Percentiles rank a stretch among this genome's conserved stretches.
These are phyloP conservation scores for Penicillium dipodomyicola DNA, from an alignment of 495 filamentous ascomycete species.

Conservation along the genomic window DNA sequence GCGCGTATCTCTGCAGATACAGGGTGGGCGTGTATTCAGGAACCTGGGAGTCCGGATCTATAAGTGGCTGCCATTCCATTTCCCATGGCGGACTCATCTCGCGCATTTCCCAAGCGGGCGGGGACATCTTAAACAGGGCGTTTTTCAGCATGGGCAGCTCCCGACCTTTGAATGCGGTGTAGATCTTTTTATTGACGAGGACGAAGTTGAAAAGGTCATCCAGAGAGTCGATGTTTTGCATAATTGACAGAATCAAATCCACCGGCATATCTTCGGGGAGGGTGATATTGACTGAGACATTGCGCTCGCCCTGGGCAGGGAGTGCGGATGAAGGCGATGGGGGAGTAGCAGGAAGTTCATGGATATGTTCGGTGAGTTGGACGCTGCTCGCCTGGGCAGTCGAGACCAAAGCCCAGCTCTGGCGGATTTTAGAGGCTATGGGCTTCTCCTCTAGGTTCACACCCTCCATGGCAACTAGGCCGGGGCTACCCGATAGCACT, in stretches of 20 bases:
- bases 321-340: slow-evolving; percentile 25
- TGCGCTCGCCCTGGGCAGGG: not conserved
- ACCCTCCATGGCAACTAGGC: not conserved
- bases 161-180: slow-evolving; percentile 58
- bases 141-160: slow-evolving; percentile 56
- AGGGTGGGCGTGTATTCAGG: slow-evolving; percentile 56
- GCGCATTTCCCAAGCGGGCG: slow-evolving; percentile 64
- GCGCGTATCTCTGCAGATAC: slow-evolving; percentile 56
- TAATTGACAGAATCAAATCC: slow-evolving; percentile 49
- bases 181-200: slow-evolving; percentile 56
- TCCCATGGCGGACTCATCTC: slow-evolving; percentile 59
- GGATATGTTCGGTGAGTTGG: slow-evolving; percentile 28
- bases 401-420: slow-evolving; percentile 16
- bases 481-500: not conserved
- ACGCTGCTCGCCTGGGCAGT: slow-evolving; percentile 24
- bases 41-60: slow-evolving; percentile 47
- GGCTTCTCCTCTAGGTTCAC: not conserved
- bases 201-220: slow-evolving; percentile 59
- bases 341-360: slow-evolving; percentile 39
- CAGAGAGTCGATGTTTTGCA: slow-evolving; percentile 49
- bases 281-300: not conserved
- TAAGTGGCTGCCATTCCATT: slow-evolving; percentile 39
- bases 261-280: slow-evolving; percentile 48
- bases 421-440: slow-evolving; percentile 19
- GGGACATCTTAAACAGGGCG: slow-evolving; percentile 55